Base-by-base conservation (phyloP, 1,284 basidiomycete species). In the Somion occarium region DNA sequence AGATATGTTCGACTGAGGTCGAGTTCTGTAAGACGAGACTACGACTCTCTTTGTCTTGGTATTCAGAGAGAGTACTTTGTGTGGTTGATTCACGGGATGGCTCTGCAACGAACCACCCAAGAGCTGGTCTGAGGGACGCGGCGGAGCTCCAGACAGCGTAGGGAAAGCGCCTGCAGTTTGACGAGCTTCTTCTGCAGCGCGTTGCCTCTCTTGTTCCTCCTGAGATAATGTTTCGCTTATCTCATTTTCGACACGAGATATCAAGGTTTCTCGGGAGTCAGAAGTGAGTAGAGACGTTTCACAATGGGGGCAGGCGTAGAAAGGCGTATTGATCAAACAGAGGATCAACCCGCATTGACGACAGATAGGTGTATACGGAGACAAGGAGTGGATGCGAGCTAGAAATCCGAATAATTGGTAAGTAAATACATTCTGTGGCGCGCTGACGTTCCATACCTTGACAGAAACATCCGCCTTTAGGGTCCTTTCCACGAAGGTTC, bases 401-500 rank as follows among this genome's bases (percentile, higher is more conserved):
- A 59, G n/a, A 46, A 27, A 38, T n/a, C 24, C 34, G 13, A 20
- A 9, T 20, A 20, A 37, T n/a, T n/a, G n/a, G n/a, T n/a, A n/a
- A n/a, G n/a, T n/a, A n/a, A n/a, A n/a, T n/a, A n/a, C n/a, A n/a
- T n/a, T n/a, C n/a, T n/a, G n/a, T n/a, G n/a, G n/a, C n/a, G n/a
- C n/a, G n/a, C n/a, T n/a, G 38, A 34, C 18, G 19, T 4, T 38
- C 57, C 64, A 44, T 53, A 82, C 83, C 82, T 71, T 78, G 79
- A 59, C 85, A 88, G 60, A 85, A 88, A 60, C 84, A 88, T 0
- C 82, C 82, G 2, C 79, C 79, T 37, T 74, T 75, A 0, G 79
- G 73, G 63, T 84, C 82, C 54, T 66, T 74, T 37, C 69, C 67
- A 18, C 53, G 46, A 41, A 56, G 46, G 22, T 57, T 57, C 23